phyloP scores from a whole-genome alignment of 176 grass and related monocot genomes.

The Aegilops tauschii region DNA sequence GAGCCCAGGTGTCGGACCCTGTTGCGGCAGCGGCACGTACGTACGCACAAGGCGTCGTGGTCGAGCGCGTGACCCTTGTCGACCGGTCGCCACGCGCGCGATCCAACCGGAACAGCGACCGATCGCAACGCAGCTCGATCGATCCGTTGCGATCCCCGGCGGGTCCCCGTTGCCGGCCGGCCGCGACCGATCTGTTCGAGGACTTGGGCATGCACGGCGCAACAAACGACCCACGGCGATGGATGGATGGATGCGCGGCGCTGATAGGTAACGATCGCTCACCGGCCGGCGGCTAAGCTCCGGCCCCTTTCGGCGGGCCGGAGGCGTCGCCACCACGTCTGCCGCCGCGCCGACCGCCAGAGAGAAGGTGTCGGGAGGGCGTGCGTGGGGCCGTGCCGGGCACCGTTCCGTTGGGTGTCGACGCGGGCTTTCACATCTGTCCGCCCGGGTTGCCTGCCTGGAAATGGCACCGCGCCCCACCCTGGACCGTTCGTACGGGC shows the following conservation, averaged over 20 bases:
- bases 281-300: not conserved
- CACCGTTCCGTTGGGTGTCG: too few relatives aligned
- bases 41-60: not conserved
- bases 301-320: not conserved
- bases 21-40: not conserved
- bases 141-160: not conserved
- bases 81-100: too few relatives aligned
- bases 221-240: not conserved
- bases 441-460: not conserved
- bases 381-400: not conserved
- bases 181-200: not conserved
- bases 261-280: not conserved
- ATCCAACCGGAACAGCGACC: not conserved
- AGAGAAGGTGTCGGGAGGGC: not conserved
- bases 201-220: not conserved
- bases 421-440: too few relatives aligned
- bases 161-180: not conserved
- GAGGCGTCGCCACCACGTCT: not conserved
- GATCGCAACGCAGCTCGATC: not conserved
- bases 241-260: not conserved
- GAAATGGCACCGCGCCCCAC: too few relatives aligned
- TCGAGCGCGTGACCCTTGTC: constrained; percentile 4
- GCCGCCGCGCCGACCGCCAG: not conserved
- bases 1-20: constrained; percentile 10
- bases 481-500: too few relatives aligned